Evolutionary conservation across 257 asterid genomes (phyloP).

Genomic region (Jacaranda mimosifolia): DNA sequence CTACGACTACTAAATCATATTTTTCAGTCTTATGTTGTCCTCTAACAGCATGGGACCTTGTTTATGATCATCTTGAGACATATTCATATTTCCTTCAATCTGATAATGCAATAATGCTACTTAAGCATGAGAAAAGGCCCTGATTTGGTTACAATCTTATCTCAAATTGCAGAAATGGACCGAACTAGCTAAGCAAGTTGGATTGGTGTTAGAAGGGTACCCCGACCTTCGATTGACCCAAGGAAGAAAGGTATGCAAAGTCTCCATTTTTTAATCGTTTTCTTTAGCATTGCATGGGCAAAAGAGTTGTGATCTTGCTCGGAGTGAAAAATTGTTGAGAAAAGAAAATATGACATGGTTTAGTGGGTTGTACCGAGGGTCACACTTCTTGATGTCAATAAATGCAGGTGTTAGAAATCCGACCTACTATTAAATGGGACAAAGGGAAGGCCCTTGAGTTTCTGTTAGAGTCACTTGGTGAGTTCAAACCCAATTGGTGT

Average conservation of each 20-base stretch:
- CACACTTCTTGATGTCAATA: conserved; percentile 10
- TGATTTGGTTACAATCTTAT: not conserved
- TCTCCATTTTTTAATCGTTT: not conserved
- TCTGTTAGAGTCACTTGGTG: conserved; percentile 87
- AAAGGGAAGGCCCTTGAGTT: conserved; percentile 98
- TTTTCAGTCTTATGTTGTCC: not conserved
- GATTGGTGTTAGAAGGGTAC: conserved; percentile 75
- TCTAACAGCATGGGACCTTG: not conserved
- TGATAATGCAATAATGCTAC: no score
- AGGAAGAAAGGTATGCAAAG: conserved; percentile 79
- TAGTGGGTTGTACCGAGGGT: conserved; percentile 35
- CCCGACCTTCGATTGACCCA: conserved; percentile 81
- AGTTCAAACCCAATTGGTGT: conserved; percentile 36
- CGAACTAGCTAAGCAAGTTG: conserved; percentile 82
- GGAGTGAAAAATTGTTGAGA: no score
- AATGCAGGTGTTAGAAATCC: conserved; percentile 88
- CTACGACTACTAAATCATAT: not conserved
- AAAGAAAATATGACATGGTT: not conserved
- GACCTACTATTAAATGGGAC: conserved; percentile 97
- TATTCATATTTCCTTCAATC: no score
- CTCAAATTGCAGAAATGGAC: conserved; percentile 72
- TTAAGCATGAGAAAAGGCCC: not conserved
- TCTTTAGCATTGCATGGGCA: not conserved
- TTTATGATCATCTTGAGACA: not conserved
- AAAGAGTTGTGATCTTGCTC: not conserved